These are phyloP conservation scores for Ceratobasidium papillatum DNA, from an alignment of 1,284 basidiomycete genomes.

Conservation along the genomic window DNA sequence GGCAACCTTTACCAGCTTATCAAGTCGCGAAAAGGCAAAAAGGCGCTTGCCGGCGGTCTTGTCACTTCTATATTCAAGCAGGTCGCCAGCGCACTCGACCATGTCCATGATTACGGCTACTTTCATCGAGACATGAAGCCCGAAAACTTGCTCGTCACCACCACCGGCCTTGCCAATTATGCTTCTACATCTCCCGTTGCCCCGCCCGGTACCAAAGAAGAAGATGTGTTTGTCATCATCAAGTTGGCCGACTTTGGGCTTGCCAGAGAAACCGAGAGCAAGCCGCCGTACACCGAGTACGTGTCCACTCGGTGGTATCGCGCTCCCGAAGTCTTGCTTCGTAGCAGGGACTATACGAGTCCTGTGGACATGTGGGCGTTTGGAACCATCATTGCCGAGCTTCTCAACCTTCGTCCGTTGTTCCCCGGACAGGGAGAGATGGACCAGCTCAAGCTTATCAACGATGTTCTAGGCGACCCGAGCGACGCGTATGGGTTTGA, in stretches of 20 bases:
- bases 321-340: constrained; percentile 94
- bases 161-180: constrained; percentile 95
- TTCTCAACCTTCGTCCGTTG: constrained; percentile 93
- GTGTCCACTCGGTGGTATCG: constrained; percentile 99
- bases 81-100: constrained; percentile 88
- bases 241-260: constrained; percentile 99
- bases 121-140: constrained; percentile 99
- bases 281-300: constrained; percentile 97
- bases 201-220: constrained; percentile 71
- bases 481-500: constrained; percentile 80
- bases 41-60: constrained; percentile 93
- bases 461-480: constrained; percentile 93
- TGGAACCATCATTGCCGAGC: constrained; percentile 97
- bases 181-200: constrained; percentile 74
- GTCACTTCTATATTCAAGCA: constrained; percentile 95
- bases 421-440: constrained; percentile 98
- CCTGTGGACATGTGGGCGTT: constrained; percentile 99
- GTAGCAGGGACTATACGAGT: constrained; percentile 91
- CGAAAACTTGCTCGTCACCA: constrained; percentile 99
- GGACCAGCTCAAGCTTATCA: constrained; percentile 92
- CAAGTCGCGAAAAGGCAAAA: constrained; percentile 88
- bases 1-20: constrained; percentile 99
- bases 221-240: constrained; percentile 96
- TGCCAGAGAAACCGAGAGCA: constrained; percentile 87
- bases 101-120: constrained; percentile 92